phyloP scores from a whole-genome alignment of 2,329 filamentous ascomycete genomes.

The Fusarium tuaranense region DNA sequence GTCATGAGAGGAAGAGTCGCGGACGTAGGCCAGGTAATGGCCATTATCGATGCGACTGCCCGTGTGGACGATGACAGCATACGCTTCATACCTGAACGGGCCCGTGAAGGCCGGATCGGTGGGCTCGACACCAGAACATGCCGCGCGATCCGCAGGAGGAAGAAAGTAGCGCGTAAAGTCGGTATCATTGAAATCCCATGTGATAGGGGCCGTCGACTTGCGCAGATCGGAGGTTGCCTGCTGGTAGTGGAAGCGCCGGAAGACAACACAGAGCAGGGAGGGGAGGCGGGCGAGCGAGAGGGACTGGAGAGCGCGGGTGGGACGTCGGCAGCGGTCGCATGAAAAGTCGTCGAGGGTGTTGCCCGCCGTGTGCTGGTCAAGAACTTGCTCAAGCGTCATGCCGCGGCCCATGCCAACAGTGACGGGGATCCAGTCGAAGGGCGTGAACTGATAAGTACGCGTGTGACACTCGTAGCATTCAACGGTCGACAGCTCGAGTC shows the following conservation, averaged over 20 bases:
- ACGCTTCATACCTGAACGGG: constrained; percentile 85
- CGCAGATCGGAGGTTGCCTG: constrained; percentile 50
- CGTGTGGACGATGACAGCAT: constrained; percentile 83
- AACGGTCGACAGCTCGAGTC: constrained; percentile 78
- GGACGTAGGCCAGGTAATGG: constrained; percentile 82
- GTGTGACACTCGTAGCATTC: constrained; percentile 72
- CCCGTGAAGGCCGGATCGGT: constrained; percentile 56
- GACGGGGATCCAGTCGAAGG: constrained; percentile 67
- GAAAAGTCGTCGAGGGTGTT: constrained; percentile 77
- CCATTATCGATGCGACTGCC: constrained; percentile 77
- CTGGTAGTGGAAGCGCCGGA: constrained; percentile 69
- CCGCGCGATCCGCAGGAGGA: constrained; percentile 48
- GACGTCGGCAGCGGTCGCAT: constrained; percentile 80
- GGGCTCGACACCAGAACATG: constrained; percentile 44
- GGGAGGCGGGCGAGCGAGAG: constrained; percentile 83
- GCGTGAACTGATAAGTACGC: constrained; percentile 57
- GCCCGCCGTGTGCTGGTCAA: constrained; percentile 75
- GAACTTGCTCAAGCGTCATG: constrained; percentile 68
- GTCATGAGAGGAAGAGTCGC: constrained; percentile 63
- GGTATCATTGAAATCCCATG: constrained; percentile 81
- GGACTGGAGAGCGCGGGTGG: constrained; percentile 75
- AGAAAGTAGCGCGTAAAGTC: constrained; percentile 62
- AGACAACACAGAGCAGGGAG: constrained; percentile 80
- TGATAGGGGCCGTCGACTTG: constrained; percentile 79
- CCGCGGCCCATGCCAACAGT: constrained; percentile 49